Conservation (phyloP, 192 early-diverging fungal genomes). For the Dissophora ornata region DNA sequence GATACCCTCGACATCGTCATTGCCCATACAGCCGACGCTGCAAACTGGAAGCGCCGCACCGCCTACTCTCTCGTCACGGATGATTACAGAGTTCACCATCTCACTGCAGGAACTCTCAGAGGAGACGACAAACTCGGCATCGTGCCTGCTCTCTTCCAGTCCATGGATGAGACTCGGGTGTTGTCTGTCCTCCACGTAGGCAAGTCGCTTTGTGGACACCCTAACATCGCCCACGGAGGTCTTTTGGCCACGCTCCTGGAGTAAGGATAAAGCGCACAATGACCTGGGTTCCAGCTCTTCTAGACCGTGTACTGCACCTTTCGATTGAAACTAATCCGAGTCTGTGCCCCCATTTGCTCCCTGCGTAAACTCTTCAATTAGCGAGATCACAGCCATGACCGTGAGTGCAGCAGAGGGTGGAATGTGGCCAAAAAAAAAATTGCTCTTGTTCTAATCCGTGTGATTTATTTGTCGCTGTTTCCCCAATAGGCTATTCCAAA, state of each 20-base stretch:
- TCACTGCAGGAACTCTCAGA: constrained; percentile 61
- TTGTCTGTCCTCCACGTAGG: constrained; percentile 74
- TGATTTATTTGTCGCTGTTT: too few species aligned
- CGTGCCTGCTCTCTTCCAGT: constrained; percentile 64
- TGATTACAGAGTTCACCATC: constrained; percentile 36
- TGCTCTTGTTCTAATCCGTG: background rate
- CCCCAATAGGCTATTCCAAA: constrained; percentile 61
- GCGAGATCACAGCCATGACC: constrained; percentile 54
- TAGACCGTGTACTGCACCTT: too few species aligned
- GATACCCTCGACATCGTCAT: constrained; percentile 30
- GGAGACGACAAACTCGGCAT: constrained; percentile 68
- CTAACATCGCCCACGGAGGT: constrained; percentile 83
- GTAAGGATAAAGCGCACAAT: constrained; percentile 56
- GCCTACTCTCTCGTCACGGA: constrained; percentile 46
- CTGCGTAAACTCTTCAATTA: constrained; percentile 1
- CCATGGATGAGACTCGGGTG: constrained; percentile 52
- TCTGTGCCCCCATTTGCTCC: background rate
- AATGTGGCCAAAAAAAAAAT: too few species aligned
- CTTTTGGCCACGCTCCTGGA: constrained; percentile 71
- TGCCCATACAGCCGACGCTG: constrained; percentile 1
- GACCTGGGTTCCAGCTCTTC: too few species aligned
- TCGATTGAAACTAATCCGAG: background rate
- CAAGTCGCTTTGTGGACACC: constrained; percentile 76
- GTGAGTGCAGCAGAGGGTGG: too few species aligned
- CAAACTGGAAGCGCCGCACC: constrained; percentile 32